Evolutionary conservation across 805 yeast species (phyloP), one percentile per base, ranked within the genome.

Genomic region (Candida ponderosae): DNA sequence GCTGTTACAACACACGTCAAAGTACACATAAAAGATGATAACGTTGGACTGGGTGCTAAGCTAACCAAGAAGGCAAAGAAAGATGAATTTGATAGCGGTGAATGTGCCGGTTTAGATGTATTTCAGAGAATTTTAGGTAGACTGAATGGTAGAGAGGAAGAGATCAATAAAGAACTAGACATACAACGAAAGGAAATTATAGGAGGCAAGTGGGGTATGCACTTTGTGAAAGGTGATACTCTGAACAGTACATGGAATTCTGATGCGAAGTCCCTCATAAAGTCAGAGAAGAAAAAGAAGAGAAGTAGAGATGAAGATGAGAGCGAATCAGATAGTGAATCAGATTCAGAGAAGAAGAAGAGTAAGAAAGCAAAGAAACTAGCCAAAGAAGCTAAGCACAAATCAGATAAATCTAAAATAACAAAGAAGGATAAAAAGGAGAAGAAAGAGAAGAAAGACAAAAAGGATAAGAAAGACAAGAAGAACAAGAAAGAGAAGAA

Each of bases 111-210:
- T 4, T 68, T 90, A 31, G 97, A 93, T 57, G 95, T 82, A 4
- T 90, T 93, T 56, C 98, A 90, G 63, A 72, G 94, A 48, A 74
- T 90, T 33, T 65, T 90, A 43, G 97, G 97, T 10, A 74, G 88
- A 54, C 69, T 90, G 43, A 90, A 90, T 56, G 97, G 97, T 33
- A 82, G 79, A 47, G 90, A 81, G 51, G 82, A 76, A 26, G 72
- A 69, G 39, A 72, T 83, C 19, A 63, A 65, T 39, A 64, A 74
- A 41, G 89, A 79, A 51, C 60, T 86, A 45, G 90, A 84, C 29
- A 67, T 75, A 45, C 79, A 80, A 51, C 69, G 85, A 47, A 69
- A 70, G 41, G 81, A 81, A 18, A 75, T 75, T 34, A 79, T 87
- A 26, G 79, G 77, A 50, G 94, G 96, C 14, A 82, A 76, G 48